A percentile compares a stretch with the other conserved stretches of the same genome.
Conservation (phyloP, 148 eudicot genomes). For the Dysphania ambrosioides region DNA sequence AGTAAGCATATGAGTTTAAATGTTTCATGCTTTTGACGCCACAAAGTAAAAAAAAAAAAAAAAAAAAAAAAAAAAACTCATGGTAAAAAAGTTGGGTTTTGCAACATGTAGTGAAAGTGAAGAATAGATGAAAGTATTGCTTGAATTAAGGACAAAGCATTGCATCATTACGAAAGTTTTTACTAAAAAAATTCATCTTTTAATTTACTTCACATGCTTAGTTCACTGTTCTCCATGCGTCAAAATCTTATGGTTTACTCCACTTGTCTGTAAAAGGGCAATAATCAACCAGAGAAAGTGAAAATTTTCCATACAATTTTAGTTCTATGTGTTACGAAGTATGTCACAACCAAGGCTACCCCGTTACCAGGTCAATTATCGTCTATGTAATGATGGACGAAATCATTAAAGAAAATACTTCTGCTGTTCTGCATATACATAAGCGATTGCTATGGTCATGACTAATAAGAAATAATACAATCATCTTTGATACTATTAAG, state of each 20-base stretch:
- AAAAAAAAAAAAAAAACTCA: too few relatives aligned
- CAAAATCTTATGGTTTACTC: background rate
- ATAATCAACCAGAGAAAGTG: background rate
- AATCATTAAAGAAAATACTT: background rate
- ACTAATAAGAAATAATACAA: too few relatives aligned
- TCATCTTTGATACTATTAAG: background rate
- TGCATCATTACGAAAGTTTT: background rate
- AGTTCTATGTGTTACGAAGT: too few relatives aligned
- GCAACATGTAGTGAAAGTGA: constrained; percentile 1
- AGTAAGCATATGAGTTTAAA: constrained; percentile 9
- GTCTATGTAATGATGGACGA: background rate
- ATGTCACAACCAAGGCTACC: background rate
- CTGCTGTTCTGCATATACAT: too few relatives aligned
- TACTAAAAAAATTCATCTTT: background rate
- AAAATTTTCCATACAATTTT: background rate
- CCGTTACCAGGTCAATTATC: too few relatives aligned
- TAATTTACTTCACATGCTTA: constrained; percentile 14
- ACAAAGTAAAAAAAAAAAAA: too few relatives aligned
- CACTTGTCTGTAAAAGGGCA: background rate
- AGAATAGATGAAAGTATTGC: background rate
- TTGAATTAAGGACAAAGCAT: background rate
- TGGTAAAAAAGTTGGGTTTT: background rate
- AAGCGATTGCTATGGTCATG: too few relatives aligned
- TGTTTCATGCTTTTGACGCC: constrained; percentile 31
- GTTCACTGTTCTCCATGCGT: constrained; percentile 15